Conservation (phyloP, 1,139 yeast species). For the Lodderomyces theae region DNA sequence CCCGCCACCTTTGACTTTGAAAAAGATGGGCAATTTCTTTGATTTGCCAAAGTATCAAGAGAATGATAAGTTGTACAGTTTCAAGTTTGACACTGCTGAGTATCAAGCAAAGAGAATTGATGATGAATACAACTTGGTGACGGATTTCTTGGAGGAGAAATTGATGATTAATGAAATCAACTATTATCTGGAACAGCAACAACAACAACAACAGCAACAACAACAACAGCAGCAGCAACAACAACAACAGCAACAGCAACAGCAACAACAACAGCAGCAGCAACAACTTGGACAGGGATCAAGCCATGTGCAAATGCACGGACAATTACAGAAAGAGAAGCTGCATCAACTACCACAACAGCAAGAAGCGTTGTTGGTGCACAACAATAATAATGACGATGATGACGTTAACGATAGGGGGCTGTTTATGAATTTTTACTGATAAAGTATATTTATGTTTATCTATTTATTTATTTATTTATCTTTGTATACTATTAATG, state of each 20-base stretch:
- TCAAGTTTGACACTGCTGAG: constrained; percentile 15
- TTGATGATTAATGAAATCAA: constrained; percentile 35
- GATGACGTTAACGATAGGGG: background rate
- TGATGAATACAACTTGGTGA: constrained; percentile 41
- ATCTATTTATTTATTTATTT: background rate
- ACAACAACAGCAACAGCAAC: background rate
- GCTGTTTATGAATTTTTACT: background rate
- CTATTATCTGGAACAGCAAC: constrained; percentile 23
- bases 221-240: background rate
- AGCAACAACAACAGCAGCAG: no score
- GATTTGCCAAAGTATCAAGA: constrained; percentile 28
- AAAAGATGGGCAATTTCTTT: constrained; percentile 19
- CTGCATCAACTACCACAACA: no score
- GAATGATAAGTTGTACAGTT: constrained; percentile 11
- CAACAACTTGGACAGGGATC: no score
- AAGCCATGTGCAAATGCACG: no score
- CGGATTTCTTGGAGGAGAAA: constrained; percentile 43
- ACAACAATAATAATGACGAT: background rate
- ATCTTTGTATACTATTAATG: background rate
- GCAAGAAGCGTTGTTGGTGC: no score
- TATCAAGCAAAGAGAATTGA: constrained; percentile 13
- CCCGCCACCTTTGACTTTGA: constrained; percentile 12
- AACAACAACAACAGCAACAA: constrained; percentile 1
- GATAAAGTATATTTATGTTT: background rate
- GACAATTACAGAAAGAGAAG: no score